Evolutionary conservation across 1,139 yeast species (phyloP), one percentile per base, ranked within the genome.

Genomic region (Blastobotrys capitulatus): DNA sequence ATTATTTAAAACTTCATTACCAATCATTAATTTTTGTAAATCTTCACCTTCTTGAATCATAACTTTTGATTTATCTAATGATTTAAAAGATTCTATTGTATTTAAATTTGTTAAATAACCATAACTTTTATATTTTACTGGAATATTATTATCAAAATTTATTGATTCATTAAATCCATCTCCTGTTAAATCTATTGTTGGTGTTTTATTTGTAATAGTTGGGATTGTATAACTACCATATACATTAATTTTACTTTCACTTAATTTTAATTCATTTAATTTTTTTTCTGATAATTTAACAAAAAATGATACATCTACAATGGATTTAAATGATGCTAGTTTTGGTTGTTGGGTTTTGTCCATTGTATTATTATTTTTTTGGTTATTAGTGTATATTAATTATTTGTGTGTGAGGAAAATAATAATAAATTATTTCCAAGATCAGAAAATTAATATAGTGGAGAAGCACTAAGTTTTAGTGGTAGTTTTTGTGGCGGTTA

Each of bases 261-360:
- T 85, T 41, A 85, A 72, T 62, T 82, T 84, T 61, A 78, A 77
- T 46, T 79, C 75, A 53, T 86, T 80, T 44, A 88, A 73, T 62
- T 88, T 88, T 58, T 78, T 66, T 47, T 77, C 77, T 0, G 92
- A 76, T 19, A 92, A 73, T 57, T 77, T 78, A 41, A 83, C 82
- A 70, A 92, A 92, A 67, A 92, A 92, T 0, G 95, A 79, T 0
- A 96, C 80, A 60, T 90, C 97, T 32, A 85, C 81, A 63, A 85
- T 85, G 1, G 96, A 83, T 53, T 77, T 80, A 25, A 82, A 68
- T 0, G 86, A 78, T 0, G 79, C 73, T 64, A 73, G 82, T 55
- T 72, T 56, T 42, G 57, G 50, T 39, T 46, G 48, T 12, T 22
- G 4, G 7, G 25, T 5, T 5, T n/a, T n/a, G n/a, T 45, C 29